phyloP scores from a whole-genome alignment of 1,284 basidiomycete genomes.

The Puccinia hordei region DNA sequence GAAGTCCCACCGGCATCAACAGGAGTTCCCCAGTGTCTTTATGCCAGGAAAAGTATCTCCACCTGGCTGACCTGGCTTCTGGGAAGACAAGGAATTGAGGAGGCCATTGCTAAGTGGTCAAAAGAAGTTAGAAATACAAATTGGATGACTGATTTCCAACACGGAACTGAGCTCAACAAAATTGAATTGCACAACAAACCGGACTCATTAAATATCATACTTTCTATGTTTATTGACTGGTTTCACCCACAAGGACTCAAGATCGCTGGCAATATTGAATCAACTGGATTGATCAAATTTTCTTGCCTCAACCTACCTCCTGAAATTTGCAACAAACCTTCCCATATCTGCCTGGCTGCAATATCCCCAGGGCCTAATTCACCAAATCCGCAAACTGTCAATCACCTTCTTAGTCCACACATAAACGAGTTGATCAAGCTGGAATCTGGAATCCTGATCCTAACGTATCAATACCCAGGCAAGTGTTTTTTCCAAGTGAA shows the following conservation, averaged over 20 bases:
- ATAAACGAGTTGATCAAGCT: constrained; percentile 24
- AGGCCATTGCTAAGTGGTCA: too few relatives aligned
- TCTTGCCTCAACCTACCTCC: constrained; percentile 24
- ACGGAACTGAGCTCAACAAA: background rate
- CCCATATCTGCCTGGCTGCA: constrained; percentile 14
- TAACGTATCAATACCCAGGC: constrained; percentile 17
- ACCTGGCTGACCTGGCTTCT: constrained; percentile 21
- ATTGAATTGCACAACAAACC: background rate
- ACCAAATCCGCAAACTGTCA: constrained; percentile 1
- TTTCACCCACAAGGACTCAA: constrained; percentile 25
- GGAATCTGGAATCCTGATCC: constrained; percentile 9
- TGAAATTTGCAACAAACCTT: too few relatives aligned
- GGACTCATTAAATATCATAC: background rate
- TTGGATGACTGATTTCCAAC: background rate
- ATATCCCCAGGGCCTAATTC: constrained; percentile 22
- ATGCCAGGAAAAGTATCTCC: background rate
- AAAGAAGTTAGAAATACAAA: too few relatives aligned
- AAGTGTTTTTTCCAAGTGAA: constrained; percentile 8
- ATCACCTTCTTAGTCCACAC: too few relatives aligned
- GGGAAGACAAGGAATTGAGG: too few relatives aligned
- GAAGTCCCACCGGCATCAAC: background rate
- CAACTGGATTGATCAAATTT: constrained; percentile 4
- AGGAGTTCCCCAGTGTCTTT: background rate
- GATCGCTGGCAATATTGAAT: constrained; percentile 2
- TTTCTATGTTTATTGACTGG: constrained; percentile 31